Evolutionary conservation across 2,329 filamentous ascomycete genomes (phyloP).

Genomic region (Colletotrichum horii): DNA sequence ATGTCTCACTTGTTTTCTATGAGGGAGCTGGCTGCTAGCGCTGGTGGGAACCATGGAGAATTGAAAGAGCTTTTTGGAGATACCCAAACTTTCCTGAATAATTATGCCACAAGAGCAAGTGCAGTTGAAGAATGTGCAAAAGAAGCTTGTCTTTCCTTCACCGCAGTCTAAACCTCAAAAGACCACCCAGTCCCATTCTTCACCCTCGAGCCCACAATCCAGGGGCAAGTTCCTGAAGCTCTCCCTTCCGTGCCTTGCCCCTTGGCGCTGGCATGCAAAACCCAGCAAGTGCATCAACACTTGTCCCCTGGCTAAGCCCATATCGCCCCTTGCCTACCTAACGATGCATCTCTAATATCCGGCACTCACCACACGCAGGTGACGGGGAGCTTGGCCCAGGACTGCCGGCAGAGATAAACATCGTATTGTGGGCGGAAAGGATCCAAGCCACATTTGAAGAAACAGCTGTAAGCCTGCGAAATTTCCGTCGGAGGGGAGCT

Average conservation of each 20-base stretch:
- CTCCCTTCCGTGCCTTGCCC: not conserved
- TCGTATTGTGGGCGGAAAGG: not conserved
- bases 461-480: not conserved
- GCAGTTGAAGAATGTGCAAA: not conserved
- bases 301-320: not conserved
- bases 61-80: not conserved
- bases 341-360: not conserved
- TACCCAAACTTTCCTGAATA: not conserved
- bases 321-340: not conserved
- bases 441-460: not conserved
- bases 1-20: not conserved
- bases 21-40: not conserved
- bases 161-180: not conserved
- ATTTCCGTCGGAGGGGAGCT: not conserved
- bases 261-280: not conserved
- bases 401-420: not conserved
- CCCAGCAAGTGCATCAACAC: not conserved
- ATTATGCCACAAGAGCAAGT: not conserved
- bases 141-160: not conserved
- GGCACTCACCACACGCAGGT: not conserved
- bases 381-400: not conserved
- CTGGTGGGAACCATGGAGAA: not conserved
- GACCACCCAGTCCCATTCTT: not conserved
- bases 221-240: not conserved
- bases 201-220: rapidly evolving